A percentile compares a stretch with the other conserved stretches of the same genome.
phyloP scores from a whole-genome alignment of 164 flowering plant genomes.

The Stephania cephalantha region DNA sequence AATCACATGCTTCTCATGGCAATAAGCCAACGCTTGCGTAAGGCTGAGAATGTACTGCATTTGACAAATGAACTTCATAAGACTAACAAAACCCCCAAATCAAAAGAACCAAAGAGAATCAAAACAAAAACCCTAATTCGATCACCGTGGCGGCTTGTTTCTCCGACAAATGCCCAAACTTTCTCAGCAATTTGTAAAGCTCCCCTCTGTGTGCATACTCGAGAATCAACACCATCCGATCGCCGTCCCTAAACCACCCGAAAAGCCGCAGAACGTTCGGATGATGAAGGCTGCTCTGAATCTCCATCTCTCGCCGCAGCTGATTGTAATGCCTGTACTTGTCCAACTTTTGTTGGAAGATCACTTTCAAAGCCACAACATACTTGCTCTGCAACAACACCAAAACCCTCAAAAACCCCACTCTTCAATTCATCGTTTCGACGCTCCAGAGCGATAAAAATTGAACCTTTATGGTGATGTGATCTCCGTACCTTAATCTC shows the following conservation, averaged over 20 bases:
- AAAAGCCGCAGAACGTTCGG: slow-evolving; percentile 76
- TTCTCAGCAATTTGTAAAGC: slow-evolving; percentile 56
- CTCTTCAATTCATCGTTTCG: background rate
- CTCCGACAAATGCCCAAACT: slow-evolving; percentile 46
- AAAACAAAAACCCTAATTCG: background rate
- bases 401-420: background rate
- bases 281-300: slow-evolving; percentile 64
- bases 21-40: slow-evolving; percentile 73
- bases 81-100: slow-evolving; percentile 1
- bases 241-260: slow-evolving; percentile 84
- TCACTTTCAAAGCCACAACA: slow-evolving; percentile 77
- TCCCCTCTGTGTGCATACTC: slow-evolving; percentile 88
- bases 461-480: background rate
- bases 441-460: background rate
- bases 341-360: slow-evolving; percentile 74
- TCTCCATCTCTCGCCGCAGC: slow-evolving; percentile 81
- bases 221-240: slow-evolving; percentile 75
- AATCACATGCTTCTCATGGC: slow-evolving; percentile 90
- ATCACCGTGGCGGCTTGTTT: slow-evolving; percentile 73
- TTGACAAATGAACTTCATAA: background rate
- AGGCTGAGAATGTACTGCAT: slow-evolving; percentile 82
- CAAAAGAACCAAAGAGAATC: background rate
- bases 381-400: slow-evolving; percentile 48
- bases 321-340: slow-evolving; percentile 69
- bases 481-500: slow-evolving; percentile 52